Base-by-base conservation (phyloP, 371 early-diverging fungal genomes). In the Apophysomyces trapeziformis region DNA sequence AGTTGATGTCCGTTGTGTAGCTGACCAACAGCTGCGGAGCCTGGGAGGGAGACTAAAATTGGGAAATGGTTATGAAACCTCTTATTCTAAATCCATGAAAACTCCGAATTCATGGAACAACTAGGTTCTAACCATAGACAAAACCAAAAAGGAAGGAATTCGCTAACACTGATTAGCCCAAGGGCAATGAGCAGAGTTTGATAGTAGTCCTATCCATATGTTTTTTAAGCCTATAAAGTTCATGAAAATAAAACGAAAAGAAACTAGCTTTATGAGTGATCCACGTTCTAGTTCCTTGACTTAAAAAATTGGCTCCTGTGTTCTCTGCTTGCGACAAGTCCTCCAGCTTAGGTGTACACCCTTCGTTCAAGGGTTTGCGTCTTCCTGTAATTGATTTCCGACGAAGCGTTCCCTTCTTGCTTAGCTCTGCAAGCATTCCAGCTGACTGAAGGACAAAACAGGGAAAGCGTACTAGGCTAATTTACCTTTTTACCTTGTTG, bases 131-230 rank as follows among this genome's bases (percentile, higher is more conserved):
- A 36, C 58, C 61, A 61, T 45, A 56, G 67, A 66, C 43, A 14
- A 65, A 65, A 26, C 18, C 26, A 36, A 58, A 65, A 58, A 61
- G 61, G 67, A 60, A 50, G 21, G 67, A 57, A 35, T 66, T 66
- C 67, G 67, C 67, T 66, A 66, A 66, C 67, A 61, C 67, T 61
- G 61, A 32, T 35, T 46, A 26, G 39, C 57, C 21, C 18, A 16
- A 35, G 54, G 38, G 61, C 60, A 56, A 66, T 66, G 67, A 61
- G 38, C 67, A 61, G 67, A 41, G 67, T 66, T 66, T 61, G 67
- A 66, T 66, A 66, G 67, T 66, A 66, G 57, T 61, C 67, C 60
- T 54, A 41, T 60, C 67, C 56, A 66, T 38, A 66, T 66, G 59
- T 26, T 60, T 38, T 44, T 2, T 2, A 47, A 5, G 1, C 5